A percentile compares a stretch with the other conserved stretches of the same genome.
Evolutionary conservation across 2,329 filamentous ascomycete species (phyloP).

Genomic region (Nemania abortiva): DNA sequence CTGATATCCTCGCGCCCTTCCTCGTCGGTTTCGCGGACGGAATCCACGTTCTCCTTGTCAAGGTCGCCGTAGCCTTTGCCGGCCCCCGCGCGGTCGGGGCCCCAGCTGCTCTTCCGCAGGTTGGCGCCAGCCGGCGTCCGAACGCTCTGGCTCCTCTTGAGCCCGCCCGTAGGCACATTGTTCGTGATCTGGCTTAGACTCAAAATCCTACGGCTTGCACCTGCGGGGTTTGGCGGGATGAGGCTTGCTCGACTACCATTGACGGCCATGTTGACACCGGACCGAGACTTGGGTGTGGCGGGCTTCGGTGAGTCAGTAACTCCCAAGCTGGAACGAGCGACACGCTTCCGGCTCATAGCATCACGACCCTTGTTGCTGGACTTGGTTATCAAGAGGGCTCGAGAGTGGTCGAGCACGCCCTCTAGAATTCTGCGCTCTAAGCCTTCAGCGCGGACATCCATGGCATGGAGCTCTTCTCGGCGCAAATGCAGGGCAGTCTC

Average conservation of each 20-base stretch:
- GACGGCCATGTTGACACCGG: conserved; percentile 66
- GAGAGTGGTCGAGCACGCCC: conserved; percentile 95
- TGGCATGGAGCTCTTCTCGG: conserved; percentile 88
- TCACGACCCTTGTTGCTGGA: conserved; percentile 62
- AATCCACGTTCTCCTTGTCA: conserved; percentile 72
- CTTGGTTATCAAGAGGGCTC: conserved; percentile 85
- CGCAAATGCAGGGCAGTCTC: conserved; percentile 91
- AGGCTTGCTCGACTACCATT: conserved; percentile 62
- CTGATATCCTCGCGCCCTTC: conserved; percentile 57
- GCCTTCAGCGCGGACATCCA: conserved; percentile 89
- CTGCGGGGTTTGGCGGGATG: conserved; percentile 60
- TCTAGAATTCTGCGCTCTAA: conserved; percentile 94
- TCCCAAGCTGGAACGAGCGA: conserved; percentile 57
- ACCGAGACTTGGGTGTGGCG: conserved; percentile 44
- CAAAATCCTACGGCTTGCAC: conserved; percentile 80
- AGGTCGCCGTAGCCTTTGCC: conserved; percentile 65
- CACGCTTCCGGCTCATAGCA: conserved; percentile 70
- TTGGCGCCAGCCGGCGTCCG: conserved; percentile 66
- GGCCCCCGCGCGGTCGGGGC: conserved; percentile 56
- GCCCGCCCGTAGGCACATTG: conserved; percentile 72
- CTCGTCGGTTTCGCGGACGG: conserved; percentile 72
- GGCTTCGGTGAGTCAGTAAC: conserved; percentile 42
- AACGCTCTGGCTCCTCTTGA: conserved; percentile 84
- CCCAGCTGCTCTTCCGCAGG: conserved; percentile 78
- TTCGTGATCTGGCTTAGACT: conserved; percentile 91